Conservation (phyloP, 179 eudicot species). For the Heliamphora pulchella region DNA sequence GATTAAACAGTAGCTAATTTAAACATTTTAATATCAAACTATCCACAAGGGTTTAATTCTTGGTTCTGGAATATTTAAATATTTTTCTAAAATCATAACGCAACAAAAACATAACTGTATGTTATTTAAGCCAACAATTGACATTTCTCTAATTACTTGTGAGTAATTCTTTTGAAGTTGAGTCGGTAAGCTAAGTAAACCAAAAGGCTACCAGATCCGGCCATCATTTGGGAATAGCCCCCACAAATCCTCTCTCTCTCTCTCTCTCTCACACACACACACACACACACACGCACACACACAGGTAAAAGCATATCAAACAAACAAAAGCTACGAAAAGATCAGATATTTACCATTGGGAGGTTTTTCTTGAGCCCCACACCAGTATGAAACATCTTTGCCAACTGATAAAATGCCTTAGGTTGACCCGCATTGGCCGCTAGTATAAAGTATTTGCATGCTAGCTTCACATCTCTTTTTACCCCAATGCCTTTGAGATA, state of each 20-base stretch:
- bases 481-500: conserved; percentile 91
- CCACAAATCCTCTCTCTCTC: too few relatives aligned
- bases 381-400: conserved; percentile 96
- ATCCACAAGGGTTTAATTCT: not conserved
- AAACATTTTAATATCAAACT: too few relatives aligned
- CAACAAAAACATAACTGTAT: not conserved
- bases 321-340: conserved; percentile 6
- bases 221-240: too few relatives aligned
- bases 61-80: not conserved
- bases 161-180: not conserved
- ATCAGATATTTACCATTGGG: conserved; percentile 49
- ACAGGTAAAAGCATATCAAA: conserved; percentile 6
- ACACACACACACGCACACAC: not conserved
- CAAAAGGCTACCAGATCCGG: conserved; percentile 5
- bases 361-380: conserved; percentile 78
- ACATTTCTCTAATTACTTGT: not conserved
- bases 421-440: conserved; percentile 84
- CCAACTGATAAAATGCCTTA: conserved; percentile 91
- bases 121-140: not conserved
- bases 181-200: not conserved
- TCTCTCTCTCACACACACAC: too few relatives aligned
- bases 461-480: conserved; percentile 71
- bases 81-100: not conserved
- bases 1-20: too few relatives aligned
- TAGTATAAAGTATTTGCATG: conserved; percentile 51